Conservation (phyloP, 306 rosid genomes). For the Sesbania bispinosa region DNA sequence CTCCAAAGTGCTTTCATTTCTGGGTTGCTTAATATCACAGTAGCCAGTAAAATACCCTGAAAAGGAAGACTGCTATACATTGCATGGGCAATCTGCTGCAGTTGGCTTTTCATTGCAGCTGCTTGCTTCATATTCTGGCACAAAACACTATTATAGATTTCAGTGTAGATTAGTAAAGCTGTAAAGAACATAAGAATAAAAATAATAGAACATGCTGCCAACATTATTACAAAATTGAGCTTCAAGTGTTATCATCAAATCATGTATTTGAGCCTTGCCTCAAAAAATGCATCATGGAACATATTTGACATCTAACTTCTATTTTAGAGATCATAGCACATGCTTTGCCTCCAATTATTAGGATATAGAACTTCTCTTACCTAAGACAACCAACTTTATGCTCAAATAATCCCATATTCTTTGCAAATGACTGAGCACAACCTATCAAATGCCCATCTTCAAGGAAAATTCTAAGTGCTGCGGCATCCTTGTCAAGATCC, state of each 20-base stretch:
- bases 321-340: too few species aligned
- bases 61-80: constrained; percentile 80
- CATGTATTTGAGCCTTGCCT: not conserved
- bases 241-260: not conserved
- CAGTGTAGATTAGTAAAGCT: not conserved
- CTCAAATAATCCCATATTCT: constrained; percentile 79
- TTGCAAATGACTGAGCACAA: constrained; percentile 75
- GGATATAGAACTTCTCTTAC: constrained; percentile 33
- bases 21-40: constrained; percentile 59
- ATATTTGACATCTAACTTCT: too few species aligned
- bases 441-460: constrained; percentile 80
- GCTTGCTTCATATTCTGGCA: constrained; percentile 59
- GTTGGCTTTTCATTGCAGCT: constrained; percentile 70
- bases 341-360: too few species aligned
- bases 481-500: constrained; percentile 75
- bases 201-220: too few species aligned
- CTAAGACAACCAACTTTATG: constrained; percentile 92
- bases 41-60: constrained; percentile 59
- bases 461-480: constrained; percentile 64
- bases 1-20: constrained; percentile 60
- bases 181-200: too few species aligned
- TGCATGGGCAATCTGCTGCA: constrained; percentile 71
- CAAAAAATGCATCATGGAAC: not conserved
- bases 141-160: constrained; percentile 40
- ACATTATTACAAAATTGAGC: too few species aligned